These are phyloP conservation scores for Rhizopus stolonifer DNA, from an alignment of 371 early-diverging fungal species.

Conservation along the genomic window DNA sequence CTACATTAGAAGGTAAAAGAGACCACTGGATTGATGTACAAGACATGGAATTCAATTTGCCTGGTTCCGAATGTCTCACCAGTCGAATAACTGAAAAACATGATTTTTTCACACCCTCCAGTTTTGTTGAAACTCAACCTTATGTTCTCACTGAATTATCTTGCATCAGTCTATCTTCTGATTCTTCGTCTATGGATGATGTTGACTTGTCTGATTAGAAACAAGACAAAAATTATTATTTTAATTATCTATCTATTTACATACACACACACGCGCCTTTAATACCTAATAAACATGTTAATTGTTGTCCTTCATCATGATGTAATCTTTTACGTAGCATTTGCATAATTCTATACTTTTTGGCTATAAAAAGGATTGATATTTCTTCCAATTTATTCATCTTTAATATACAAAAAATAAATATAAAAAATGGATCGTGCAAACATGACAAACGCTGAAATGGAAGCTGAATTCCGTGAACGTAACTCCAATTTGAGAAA, in stretches of 20 bases:
- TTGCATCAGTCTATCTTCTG: conserved; percentile 20
- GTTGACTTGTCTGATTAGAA: not conserved
- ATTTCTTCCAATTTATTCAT: not conserved
- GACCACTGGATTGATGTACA: conserved; percentile 36
- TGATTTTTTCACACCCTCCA: conserved; percentile 40
- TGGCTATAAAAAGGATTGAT: conserved; percentile 8
- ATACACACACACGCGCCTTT: too few relatives aligned
- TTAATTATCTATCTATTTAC: too few relatives aligned
- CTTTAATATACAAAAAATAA: not conserved
- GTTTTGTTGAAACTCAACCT: conserved; percentile 18
- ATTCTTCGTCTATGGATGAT: conserved; percentile 15
- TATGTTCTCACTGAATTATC: conserved; percentile 16
- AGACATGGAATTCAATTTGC: conserved; percentile 35
- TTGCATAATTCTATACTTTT: conserved; percentile 13
- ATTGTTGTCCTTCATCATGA: too few relatives aligned
- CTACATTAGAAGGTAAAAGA: conserved; percentile 25
- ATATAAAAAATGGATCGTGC: not conserved
- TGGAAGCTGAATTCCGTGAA: conserved; percentile 23
- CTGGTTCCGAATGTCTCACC: conserved; percentile 35
- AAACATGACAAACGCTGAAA: conserved; percentile 3
- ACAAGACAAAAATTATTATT: too few relatives aligned
- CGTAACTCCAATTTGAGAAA: conserved; percentile 15
- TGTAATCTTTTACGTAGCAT: too few relatives aligned
- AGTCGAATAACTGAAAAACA: conserved; percentile 25
- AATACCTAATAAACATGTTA: too few relatives aligned